A percentile compares a stretch with the other conserved stretches of the same genome.
Evolutionary conservation across 1,284 basidiomycete species (phyloP).

Genomic region (Cutaneotrichosporon arboriforme): DNA sequence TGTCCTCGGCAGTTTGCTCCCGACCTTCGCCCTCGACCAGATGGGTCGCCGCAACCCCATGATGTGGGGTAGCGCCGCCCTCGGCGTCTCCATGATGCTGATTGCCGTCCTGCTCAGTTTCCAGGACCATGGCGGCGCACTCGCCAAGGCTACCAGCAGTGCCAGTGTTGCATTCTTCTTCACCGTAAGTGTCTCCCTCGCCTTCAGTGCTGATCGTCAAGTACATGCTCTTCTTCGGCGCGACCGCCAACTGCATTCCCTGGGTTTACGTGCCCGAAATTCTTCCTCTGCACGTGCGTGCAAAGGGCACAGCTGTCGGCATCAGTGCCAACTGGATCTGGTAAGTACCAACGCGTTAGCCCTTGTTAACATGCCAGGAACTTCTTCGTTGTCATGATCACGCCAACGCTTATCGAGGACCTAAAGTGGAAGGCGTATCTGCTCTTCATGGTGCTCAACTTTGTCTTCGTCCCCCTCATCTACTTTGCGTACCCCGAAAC

Average conservation of each 20-base stretch:
- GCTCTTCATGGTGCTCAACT: constrained; percentile 10
- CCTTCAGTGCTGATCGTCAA: not conserved
- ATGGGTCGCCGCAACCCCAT: constrained; percentile 12
- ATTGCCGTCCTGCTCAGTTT: constrained; percentile 13
- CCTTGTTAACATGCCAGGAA: not conserved
- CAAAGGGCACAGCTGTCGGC: constrained; percentile 8
- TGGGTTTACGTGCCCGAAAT: constrained; percentile 11
- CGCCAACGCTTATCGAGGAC: constrained; percentile 4
- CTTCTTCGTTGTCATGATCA: not conserved
- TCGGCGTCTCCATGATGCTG: constrained; percentile 13
- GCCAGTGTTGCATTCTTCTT: constrained; percentile 8
- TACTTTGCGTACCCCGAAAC: constrained; percentile 36
- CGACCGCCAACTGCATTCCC: constrained; percentile 7
- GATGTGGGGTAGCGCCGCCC: constrained; percentile 6
- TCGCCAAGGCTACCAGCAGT: not conserved
- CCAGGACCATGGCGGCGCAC: constrained; percentile 40
- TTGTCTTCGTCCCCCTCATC: constrained; percentile 23
- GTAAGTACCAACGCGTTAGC: not conserved
- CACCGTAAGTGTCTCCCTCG: not conserved
- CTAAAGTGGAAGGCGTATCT: constrained; percentile 8
- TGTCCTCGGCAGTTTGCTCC: constrained; percentile 9
- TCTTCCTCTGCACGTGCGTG: constrained; percentile 8
- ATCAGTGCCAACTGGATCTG: constrained; percentile 8
- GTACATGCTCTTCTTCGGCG: constrained; percentile 11
- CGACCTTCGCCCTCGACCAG: constrained; percentile 11